Base-by-base conservation (phyloP, 1,139 yeast genomes). In the Hemisphaericaspora xylofermentans region DNA sequence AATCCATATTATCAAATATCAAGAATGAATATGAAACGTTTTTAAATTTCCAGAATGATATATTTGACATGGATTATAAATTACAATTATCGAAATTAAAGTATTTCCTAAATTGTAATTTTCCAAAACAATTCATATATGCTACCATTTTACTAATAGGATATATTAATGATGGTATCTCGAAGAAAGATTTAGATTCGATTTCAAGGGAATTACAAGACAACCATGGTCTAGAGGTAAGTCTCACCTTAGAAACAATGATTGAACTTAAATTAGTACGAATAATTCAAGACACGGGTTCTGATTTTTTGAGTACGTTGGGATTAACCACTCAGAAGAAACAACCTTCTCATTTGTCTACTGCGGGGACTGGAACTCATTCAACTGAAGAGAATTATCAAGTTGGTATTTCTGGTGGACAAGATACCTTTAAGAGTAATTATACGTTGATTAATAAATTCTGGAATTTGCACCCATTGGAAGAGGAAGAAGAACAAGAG, bases 41-140 rank as follows among this genome's bases (percentile, higher is more conserved):
- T 44, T 63, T 89, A 16, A 84, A 80, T 44, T 69, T 88, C 36
- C 94, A 89, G 56, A 95, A 89, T 60, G 85, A 83, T 39, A 64
- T 88, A 2, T 68, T 86, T 41, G 80, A 78, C 10, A 57, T 78
- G 46, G 84, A 82, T 48, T 77, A 80, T 44, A 69, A 76, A 33
- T 67, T 71, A 6, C 78, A 80, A 28, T 64, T 80, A n/a, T 54
- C 62, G 1, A 64, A 67, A 44, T 57, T 86, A 2, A 65, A 68
- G 30, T 73, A 72, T 18, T 70, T 85, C 36, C 65, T 86, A 31
- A 69, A 68, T 42, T 32, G 41, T 25, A 64, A 71, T 24, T 51
- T 58, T 34, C 63, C 62, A 24, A 53, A 60, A 2, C 64, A 70
- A 1, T 59, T 76, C 34, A 63, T 80, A 0, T 47, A 84, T 24